Evolutionary conservation across 208 protist species (phyloP).

Genomic region (Wallacemonas collosoma): DNA sequence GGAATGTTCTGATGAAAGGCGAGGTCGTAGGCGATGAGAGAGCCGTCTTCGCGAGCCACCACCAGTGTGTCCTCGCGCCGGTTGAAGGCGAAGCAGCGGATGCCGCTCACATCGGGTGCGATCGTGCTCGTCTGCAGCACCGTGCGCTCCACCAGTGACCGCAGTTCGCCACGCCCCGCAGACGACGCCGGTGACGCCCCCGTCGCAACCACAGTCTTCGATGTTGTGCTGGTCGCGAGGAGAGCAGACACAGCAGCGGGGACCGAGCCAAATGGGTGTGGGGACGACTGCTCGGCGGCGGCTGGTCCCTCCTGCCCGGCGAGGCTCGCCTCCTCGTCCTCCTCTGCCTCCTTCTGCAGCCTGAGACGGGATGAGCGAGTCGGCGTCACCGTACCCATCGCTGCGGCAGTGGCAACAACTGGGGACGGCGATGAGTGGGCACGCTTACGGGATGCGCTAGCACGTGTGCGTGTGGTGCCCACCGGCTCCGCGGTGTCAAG

Average conservation of each 20-base stretch:
- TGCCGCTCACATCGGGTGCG: slow-evolving; percentile 80
- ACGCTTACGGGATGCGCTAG: background rate
- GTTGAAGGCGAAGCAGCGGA: slow-evolving; percentile 73
- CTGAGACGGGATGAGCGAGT: background rate
- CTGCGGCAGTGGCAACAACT: background rate
- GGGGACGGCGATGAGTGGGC: background rate
- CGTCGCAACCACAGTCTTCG: no score
- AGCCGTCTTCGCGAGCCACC: slow-evolving; percentile 85
- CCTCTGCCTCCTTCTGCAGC: slow-evolving; percentile 8
- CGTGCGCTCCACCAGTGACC: slow-evolving; percentile 55
- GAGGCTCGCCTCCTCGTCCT: slow-evolving; percentile 2
- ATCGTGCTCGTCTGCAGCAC: slow-evolving; percentile 78
- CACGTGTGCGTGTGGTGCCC: background rate
- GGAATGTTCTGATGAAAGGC: slow-evolving; percentile 76
- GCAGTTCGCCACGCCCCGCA: slow-evolving; percentile 41
- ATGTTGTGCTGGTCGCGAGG: no score
- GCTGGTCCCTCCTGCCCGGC: no score
- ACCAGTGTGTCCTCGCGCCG: slow-evolving; percentile 51
- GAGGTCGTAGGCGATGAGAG: slow-evolving; percentile 66
- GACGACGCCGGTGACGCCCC: background rate
- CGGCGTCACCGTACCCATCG: background rate
- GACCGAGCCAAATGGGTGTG: no score
- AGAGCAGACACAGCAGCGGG: no score
- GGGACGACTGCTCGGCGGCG: no score
- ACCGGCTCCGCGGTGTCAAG: background rate